A percentile compares a stretch with the other conserved stretches of the same genome.
phyloP scores from a whole-genome alignment of 1,139 yeast genomes.

The Yamadazyma oceani region DNA sequence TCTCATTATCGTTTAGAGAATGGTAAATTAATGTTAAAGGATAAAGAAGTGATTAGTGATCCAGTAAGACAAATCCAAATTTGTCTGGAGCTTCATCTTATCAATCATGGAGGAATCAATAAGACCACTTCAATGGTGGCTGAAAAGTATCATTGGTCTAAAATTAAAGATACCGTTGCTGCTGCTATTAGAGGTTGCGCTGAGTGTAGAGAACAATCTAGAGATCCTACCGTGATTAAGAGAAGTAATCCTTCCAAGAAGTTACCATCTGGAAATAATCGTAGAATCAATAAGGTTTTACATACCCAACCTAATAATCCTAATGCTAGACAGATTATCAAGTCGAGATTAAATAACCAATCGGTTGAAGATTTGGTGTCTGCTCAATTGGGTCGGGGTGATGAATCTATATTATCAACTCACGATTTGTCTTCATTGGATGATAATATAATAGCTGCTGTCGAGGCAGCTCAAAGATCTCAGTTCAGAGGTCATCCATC shows the following conservation, averaged over 20 bases:
- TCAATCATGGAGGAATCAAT: conserved; percentile 86
- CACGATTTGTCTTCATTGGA: conserved; percentile 47
- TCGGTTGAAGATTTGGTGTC: conserved; percentile 38
- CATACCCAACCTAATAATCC: conserved; percentile 24
- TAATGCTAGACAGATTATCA: conserved; percentile 23
- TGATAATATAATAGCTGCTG: conserved; percentile 64
- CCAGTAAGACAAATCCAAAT: conserved; percentile 72
- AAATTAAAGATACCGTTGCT: conserved; percentile 85
- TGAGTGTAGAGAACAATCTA: conserved; percentile 57
- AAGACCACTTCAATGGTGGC: conserved; percentile 77
- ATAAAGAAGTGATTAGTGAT: conserved; percentile 78
- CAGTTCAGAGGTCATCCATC: conserved; percentile 25
- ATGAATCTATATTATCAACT: conserved; percentile 28
- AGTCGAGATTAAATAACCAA: conserved; percentile 20
- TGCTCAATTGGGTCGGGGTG: conserved; percentile 35
- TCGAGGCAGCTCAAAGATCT: conserved; percentile 58
- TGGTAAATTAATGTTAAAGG: conserved; percentile 76
- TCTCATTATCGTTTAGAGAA: conserved; percentile 70
- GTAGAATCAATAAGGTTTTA: conserved; percentile 17
- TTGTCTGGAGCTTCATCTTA: conserved; percentile 67
- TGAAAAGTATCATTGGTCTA: conserved; percentile 85
- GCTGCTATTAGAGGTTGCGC: conserved; percentile 75
- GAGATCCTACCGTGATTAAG: conserved; percentile 33
- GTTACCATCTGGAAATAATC: conserved; percentile 13
- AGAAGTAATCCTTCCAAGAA: conserved; percentile 25